Base-by-base conservation (phyloP, 2,329 filamentous ascomycete genomes). In the Alternaria angustiovoidea region DNA sequence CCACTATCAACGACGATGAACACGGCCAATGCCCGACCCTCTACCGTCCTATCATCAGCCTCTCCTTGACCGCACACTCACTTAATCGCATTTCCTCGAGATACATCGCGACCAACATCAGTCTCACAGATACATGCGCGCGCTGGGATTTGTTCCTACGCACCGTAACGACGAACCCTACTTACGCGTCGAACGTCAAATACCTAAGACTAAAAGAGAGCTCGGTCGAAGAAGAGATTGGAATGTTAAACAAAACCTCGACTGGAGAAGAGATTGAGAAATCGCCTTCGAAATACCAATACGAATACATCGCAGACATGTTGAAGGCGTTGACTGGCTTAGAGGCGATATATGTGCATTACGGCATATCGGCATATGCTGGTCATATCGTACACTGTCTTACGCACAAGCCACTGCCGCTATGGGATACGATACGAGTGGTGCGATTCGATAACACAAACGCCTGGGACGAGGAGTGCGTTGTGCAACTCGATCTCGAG, bases 51-150 rank as follows among this genome's bases (percentile, higher is more conserved):
- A 61, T 61, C 14, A 61, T 61, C 28, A 52, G 34, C 36, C 30
- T 61, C 18, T 61, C 58, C 1, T 16, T 61, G 16, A 57, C 54
- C 3, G 53, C 58, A 5, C 58, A 61, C 28, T 46, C 48, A 6
- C 48, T 61, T 5, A 57, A 46, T 26, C 48, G 58, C 30, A 57
- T 61, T n/a, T 57, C 58, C 7, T 57, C 58, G 16, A 30, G 24
- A 3, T 54, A 57, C 7, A 61, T 61, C 2, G 58, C 58, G 36
- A 61, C 48, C 9, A 61, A 57, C n/a, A 41, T 57, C 18, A 57
- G 53, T 22, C 44, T 61, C 7, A 57, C 54, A 14, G 36, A 28
- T 12, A 28, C 30, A 28, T 43, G 39, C 18, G 12, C 24, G 16
- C 58, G 58, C 28, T 61, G 54, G 54, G n/a, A 47, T 36, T 30